phyloP scores from a whole-genome alignment of 2,329 filamentous ascomycete genomes.

The Emergomyces africanus region DNA sequence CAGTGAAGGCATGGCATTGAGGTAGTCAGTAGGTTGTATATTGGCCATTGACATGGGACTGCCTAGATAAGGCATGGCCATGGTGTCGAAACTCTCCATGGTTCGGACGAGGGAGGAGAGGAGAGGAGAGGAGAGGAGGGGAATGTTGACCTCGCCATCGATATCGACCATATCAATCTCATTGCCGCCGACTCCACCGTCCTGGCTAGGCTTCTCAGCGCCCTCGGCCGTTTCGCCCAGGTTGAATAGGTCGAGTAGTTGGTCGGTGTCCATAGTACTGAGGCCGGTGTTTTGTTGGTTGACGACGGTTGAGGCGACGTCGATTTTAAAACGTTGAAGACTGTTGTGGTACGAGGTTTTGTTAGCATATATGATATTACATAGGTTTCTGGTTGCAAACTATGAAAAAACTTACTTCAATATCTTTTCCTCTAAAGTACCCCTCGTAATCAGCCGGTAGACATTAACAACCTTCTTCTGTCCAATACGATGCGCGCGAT shows the following conservation, averaged over 20 bases:
- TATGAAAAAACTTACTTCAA: constrained; percentile 47
- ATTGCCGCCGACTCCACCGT: constrained; percentile 46
- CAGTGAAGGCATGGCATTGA: constrained; percentile 38
- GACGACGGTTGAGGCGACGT: constrained; percentile 93
- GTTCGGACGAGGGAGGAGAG: too few relatives aligned
- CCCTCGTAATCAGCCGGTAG: constrained; percentile 88
- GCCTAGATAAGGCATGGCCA: constrained; percentile 50
- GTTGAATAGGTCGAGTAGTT: constrained; percentile 94
- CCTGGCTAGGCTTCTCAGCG: constrained; percentile 50
- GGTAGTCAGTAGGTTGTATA: constrained; percentile 36
- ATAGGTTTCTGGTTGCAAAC: neutral
- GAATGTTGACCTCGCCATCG: constrained; percentile 82
- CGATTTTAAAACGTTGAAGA: constrained; percentile 98
- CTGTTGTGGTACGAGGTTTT: constrained; percentile 31
- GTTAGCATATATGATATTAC: neutral
- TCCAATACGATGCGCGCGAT: constrained; percentile 92
- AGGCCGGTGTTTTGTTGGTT: constrained; percentile 97
- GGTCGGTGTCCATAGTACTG: constrained; percentile 93
- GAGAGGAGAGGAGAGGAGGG: too few relatives aligned
- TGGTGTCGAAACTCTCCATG: constrained; percentile 48
- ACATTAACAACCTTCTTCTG: constrained; percentile 99
- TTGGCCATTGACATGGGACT: constrained; percentile 44
- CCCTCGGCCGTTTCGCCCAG: constrained; percentile 55
- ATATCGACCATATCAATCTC: constrained; percentile 74
- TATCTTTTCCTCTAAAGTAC: constrained; percentile 97